A percentile compares a stretch with the other conserved stretches of the same genome.
Conservation (phyloP, 2,329 filamentous ascomycete genomes). For the Alternaria panax region DNA sequence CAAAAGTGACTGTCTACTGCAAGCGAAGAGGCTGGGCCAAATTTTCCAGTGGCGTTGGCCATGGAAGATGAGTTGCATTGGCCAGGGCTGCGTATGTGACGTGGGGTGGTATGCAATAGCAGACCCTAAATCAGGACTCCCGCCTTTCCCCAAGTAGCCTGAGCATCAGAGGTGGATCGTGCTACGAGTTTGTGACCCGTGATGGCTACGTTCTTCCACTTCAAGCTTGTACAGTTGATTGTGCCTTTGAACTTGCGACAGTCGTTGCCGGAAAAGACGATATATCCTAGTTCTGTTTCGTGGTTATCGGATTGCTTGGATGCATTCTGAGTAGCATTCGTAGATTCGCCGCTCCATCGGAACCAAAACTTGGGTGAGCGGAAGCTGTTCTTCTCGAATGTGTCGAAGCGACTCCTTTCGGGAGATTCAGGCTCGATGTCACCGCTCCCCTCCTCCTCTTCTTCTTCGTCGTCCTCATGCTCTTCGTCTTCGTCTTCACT, state of each 20-base stretch:
- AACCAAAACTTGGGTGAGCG: constrained; percentile 39
- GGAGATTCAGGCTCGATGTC: constrained; percentile 10
- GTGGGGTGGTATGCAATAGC: not conserved
- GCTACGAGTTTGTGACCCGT: constrained; percentile 26
- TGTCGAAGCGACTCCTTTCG: constrained; percentile 24
- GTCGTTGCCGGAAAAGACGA: constrained; percentile 31
- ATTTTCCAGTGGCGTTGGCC: not conserved
- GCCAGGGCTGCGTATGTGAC: not conserved
- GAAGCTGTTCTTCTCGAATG: constrained; percentile 38
- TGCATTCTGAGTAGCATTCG: not conserved
- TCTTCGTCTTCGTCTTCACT: not conserved
- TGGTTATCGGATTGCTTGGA: not conserved
- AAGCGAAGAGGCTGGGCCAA: constrained; percentile 7
- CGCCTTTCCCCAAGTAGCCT: constrained; percentile 19
- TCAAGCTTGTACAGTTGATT: constrained; percentile 24
- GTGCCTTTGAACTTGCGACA: constrained; percentile 37
- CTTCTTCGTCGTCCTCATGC: not conserved
- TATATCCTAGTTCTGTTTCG: constrained; percentile 29
- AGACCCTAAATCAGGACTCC: not conserved
- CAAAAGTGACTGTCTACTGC: not conserved
- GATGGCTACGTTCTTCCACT: constrained; percentile 32
- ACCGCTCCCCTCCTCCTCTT: not conserved
- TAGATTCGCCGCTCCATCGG: constrained; percentile 26
- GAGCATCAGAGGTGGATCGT: constrained; percentile 26
- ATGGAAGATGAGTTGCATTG: constrained; percentile 9